These are phyloP conservation scores for Colletotrichum spaethianum DNA, from an alignment of 2,329 filamentous ascomycete species.

Conservation along the genomic window DNA sequence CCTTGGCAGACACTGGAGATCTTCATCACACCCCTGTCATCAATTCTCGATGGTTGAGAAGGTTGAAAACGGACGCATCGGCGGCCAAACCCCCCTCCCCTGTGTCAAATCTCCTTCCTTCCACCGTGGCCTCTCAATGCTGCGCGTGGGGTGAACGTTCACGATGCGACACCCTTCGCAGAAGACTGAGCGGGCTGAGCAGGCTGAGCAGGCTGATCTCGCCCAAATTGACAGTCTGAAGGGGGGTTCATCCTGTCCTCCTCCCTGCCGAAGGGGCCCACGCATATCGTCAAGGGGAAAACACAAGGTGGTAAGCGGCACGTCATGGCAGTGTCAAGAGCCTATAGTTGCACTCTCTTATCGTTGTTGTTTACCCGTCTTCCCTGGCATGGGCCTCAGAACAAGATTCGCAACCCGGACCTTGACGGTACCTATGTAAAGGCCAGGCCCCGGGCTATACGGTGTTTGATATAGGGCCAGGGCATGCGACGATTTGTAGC, in stretches of 20 bases:
- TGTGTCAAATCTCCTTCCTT: background rate
- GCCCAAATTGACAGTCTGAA: background rate
- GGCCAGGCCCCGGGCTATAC: constrained; percentile 6
- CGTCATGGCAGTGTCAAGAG: constrained; percentile 35
- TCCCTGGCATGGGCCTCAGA: constrained; percentile 5
- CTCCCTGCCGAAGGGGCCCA: background rate
- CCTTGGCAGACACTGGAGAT: background rate
- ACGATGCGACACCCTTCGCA: background rate
- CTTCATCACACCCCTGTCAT: background rate
- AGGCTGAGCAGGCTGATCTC: background rate
- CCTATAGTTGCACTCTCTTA: constrained; percentile 31
- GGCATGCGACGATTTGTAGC: background rate
- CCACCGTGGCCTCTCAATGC: background rate
- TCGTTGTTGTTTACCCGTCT: constrained; percentile 2
- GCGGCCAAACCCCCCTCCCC: background rate
- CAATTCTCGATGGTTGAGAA: background rate
- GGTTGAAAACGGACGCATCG: background rate
- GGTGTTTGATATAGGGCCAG: constrained; percentile 20
- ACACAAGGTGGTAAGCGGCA: constrained; percentile 20
- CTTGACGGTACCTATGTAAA: background rate
- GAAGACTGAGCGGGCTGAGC: background rate
- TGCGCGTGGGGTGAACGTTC: background rate
- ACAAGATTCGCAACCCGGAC: constrained; percentile 12
- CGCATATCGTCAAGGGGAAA: background rate
- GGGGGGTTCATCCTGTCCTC: background rate